Evolutionary conservation across 371 early-diverging fungal genomes (phyloP).

Genomic region (Mortierella sp.): DNA sequence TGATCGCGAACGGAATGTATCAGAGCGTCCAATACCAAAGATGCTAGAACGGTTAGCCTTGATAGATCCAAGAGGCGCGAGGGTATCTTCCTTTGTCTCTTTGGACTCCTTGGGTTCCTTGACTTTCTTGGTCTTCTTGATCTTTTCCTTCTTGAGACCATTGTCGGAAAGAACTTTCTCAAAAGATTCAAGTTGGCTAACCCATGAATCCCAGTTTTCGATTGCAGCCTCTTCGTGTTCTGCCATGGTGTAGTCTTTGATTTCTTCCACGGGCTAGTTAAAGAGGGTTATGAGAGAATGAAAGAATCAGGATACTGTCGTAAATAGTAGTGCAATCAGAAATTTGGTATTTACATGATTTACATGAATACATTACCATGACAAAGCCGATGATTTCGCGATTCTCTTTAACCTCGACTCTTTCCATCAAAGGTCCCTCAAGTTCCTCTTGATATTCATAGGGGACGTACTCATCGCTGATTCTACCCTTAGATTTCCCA

Average conservation of each 20-base stretch:
- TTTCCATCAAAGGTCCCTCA: conserved; percentile 53
- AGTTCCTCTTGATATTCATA: conserved; percentile 53
- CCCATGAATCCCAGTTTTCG: conserved; percentile 56
- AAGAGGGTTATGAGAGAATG: background rate
- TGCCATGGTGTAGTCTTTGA: conserved; percentile 29
- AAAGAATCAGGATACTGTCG: background rate
- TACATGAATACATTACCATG: conserved; percentile 15
- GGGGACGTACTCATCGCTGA: conserved; percentile 49
- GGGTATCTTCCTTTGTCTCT: conserved; percentile 1
- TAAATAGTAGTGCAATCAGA: background rate
- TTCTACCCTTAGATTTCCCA: conserved; percentile 19
- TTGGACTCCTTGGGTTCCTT: conserved; percentile 4
- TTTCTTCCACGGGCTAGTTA: conserved; percentile 40
- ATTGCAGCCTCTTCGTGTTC: conserved; percentile 38
- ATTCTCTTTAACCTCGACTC: conserved; percentile 45
- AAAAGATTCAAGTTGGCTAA: conserved; percentile 49
- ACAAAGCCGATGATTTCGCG: conserved; percentile 54
- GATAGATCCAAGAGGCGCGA: conserved; percentile 22
- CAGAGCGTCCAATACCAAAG: conserved; percentile 38
- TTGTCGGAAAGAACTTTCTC: conserved; percentile 46
- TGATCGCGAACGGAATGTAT: conserved; percentile 34
- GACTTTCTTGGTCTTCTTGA: conserved; percentile 37
- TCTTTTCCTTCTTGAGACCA: conserved; percentile 48
- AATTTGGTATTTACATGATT: background rate
- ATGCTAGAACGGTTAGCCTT: conserved; percentile 54